Evolutionary conservation across 2,329 filamentous ascomycete species (phyloP).

Genomic region (Fusarium heterosporum): DNA sequence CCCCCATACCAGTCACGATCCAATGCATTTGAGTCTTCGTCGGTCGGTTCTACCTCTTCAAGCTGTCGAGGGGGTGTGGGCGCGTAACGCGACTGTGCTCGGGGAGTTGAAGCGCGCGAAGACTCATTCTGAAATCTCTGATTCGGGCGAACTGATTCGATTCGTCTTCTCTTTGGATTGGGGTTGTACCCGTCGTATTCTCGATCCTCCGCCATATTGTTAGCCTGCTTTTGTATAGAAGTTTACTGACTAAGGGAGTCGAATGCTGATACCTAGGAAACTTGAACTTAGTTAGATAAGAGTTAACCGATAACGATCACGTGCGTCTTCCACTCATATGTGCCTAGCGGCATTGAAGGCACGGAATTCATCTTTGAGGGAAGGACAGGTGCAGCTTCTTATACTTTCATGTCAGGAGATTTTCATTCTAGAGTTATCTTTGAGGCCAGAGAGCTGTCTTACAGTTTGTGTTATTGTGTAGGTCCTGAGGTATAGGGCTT

Average conservation of each 20-base stretch:
- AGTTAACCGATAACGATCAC: conserved; percentile 2
- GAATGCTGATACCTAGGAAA: background rate
- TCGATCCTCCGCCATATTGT: conserved; percentile 52
- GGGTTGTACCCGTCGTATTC: conserved; percentile 55
- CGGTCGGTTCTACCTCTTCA: conserved; percentile 70
- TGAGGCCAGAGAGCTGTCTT: too few species aligned
- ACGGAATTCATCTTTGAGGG: too few species aligned
- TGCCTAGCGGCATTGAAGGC: background rate
- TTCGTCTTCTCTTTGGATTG: conserved; percentile 55
- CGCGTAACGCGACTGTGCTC: conserved; percentile 54
- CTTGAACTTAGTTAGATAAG: conserved; percentile 2
- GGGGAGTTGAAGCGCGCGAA: conserved; percentile 51
- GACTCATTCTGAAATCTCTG: conserved; percentile 50
- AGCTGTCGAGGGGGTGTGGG: conserved; percentile 53
- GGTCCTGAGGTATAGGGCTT: too few species aligned
- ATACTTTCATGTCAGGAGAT: too few species aligned
- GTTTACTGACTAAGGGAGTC: background rate
- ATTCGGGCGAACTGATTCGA: conserved; percentile 50
- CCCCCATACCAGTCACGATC: conserved; percentile 95
- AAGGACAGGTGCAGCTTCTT: too few species aligned
- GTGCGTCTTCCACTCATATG: background rate
- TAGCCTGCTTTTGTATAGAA: conserved; percentile 3
- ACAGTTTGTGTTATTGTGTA: too few species aligned
- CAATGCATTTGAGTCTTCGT: conserved; percentile 78
- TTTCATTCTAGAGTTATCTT: too few species aligned